These are phyloP conservation scores for Russula lepida DNA, from an alignment of 768 basidiomycete genomes.

Conservation along the genomic window DNA sequence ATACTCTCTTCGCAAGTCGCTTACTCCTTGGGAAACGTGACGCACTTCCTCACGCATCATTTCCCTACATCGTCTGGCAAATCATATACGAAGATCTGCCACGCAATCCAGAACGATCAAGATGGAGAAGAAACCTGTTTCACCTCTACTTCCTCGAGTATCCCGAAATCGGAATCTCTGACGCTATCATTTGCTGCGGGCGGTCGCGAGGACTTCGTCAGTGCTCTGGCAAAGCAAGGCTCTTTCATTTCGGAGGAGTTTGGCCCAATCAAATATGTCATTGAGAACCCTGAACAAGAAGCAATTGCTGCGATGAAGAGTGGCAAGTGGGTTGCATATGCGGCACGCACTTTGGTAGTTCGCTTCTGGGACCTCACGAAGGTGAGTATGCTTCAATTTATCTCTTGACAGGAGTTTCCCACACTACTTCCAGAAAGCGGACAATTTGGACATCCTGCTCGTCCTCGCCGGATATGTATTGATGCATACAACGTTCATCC, in stretches of 20 bases:
- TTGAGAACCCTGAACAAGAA: constrained; percentile 40
- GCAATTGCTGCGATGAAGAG: constrained; percentile 68
- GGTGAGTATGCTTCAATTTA: constrained; percentile 32
- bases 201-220: constrained; percentile 43
- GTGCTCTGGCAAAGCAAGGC: constrained; percentile 29
- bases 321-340: constrained; percentile 86
- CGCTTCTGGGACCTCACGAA: constrained; percentile 85
- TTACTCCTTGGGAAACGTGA: constrained; percentile 42
- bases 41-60: constrained; percentile 37
- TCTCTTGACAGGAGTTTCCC: background rate
- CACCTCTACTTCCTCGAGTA: constrained; percentile 30
- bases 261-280: constrained; percentile 41
- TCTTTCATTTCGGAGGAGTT: constrained; percentile 28
- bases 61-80: constrained; percentile 37
- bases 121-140: constrained; percentile 32
- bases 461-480: constrained; percentile 89
- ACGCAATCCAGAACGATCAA: constrained; percentile 26
- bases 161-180: constrained; percentile 35
- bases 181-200: constrained; percentile 46
- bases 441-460: constrained; percentile 91
- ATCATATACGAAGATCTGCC: constrained; percentile 46
- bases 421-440: constrained; percentile 56
- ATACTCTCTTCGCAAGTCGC: constrained; percentile 30
- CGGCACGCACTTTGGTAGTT: constrained; percentile 59
- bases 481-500: constrained; percentile 94